Base-by-base conservation (phyloP, 2,329 filamentous ascomycete species). In the Pseudogymnoascus sp. region DNA sequence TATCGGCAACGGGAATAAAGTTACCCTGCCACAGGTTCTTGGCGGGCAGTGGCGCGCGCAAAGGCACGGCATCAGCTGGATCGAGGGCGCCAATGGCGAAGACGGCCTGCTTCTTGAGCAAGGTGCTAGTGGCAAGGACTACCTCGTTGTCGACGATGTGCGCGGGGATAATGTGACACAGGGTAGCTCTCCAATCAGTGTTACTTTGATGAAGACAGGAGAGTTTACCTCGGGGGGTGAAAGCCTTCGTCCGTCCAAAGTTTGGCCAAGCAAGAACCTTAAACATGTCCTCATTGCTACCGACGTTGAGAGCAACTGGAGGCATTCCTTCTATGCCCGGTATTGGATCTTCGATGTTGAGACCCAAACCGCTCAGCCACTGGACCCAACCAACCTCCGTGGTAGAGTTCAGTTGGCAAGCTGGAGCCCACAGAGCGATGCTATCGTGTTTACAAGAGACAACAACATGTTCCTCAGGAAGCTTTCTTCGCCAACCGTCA, bases 301-400 rank as follows among this genome's bases (percentile, higher is more conserved):
- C 7, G 79, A 91, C 61, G 73, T 79, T 21, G 77, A 90, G 74
- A 85, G 84, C 70, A 92, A 94, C 70, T 99, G 92, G 89, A 86
- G 94, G 67, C 89, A 97, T 75, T 97, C 93, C 0, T 92, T 84
- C 71, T 92, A 87, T 8, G 93, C 88, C 0, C 80, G 83, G 25
- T 99, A 97, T 77, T 99, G 90, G 85, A 86, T 99, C 65, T 89
- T 97, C 67, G 90, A 99, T 72, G 94, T 99, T 25, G 85, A 84
- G 33, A 87, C 86, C 0, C 92, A 97, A 73, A 82, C 77, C 0
- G 89, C 83, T 1, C 82, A 96, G 74, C 86, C 94, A 0, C 78
- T 99, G 61, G 85, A 97, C 67, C 88, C 90, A 0, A 78, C 78
- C 1, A 80, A 90, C 59, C 80, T 84, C 1, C 75, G 84, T 11